Evolutionary conservation across 2,329 filamentous ascomycete species (phyloP), one percentile per base, ranked within the genome.

Genomic region (Colletotrichum sp.): DNA sequence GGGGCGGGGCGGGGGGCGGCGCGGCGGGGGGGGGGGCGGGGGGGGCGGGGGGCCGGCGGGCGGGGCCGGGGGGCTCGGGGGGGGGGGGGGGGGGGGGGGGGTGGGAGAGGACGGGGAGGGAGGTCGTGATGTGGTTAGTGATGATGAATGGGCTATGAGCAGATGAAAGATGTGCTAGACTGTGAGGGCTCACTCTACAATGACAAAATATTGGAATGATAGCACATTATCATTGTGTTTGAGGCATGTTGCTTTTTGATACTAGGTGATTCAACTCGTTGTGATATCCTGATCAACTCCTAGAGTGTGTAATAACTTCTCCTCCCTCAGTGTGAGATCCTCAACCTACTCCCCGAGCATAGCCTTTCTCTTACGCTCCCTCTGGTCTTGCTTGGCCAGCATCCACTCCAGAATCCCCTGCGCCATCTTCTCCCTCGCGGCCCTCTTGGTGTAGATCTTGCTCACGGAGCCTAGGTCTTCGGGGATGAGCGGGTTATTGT

Each of bases 361-460:
- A 12, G 6, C 19, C 22, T 27, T 72, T 3, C 32, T 59, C 34
- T 28, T 25, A 67, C 71, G 61, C 12, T 77, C 67, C 70, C 83
- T 77, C 57, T 79, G 77, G 69, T 80, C 70, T 13, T 65, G 57
- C 64, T 55, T 27, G 15, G 15, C 16, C 15, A 79, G 34, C 34
- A 91, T 75, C 79, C 83, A 85, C 8, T 48, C 76, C 16, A 89
- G 77, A 4, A 90, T 79, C 36, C 79, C 77, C 77, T 85, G 82
- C 0, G 88, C 86, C 5, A 90, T 79, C 70, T 79, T 80, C 75
- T 85, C 81, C 78, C 81, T 86, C 2, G 87, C 82, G 12, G 80
- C 74, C 59, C 80, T 82, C 78, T 82, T 84, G 4, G 85, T 83
- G 6, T 80, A 79, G 11, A 86, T 79, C 7, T 82, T 79, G 13